Evolutionary conservation across 2,329 filamentous ascomycete species (phyloP).

Genomic region (Phaeosphaeriaceae sp.): DNA sequence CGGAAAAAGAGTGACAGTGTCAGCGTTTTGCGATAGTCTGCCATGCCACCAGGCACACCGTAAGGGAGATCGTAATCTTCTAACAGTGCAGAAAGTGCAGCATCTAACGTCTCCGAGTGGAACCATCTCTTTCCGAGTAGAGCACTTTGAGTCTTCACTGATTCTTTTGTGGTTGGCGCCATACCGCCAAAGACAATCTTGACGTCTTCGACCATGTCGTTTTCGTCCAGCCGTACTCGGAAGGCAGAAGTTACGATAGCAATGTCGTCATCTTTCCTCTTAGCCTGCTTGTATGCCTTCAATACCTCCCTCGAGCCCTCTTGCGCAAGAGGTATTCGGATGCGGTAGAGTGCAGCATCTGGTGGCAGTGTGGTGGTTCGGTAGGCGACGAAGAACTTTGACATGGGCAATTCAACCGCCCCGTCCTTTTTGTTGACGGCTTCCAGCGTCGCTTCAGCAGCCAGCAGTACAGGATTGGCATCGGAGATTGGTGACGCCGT

Average conservation of each 20-base stretch:
- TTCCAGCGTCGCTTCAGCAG: conserved; percentile 78
- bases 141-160: conserved; percentile 74
- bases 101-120: conserved; percentile 81
- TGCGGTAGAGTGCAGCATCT: conserved; percentile 81
- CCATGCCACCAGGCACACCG: conserved; percentile 94
- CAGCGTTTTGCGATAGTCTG: conserved; percentile 87
- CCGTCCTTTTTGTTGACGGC: conserved; percentile 74
- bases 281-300: conserved; percentile 92
- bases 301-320: conserved; percentile 76
- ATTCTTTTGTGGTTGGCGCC: conserved; percentile 85
- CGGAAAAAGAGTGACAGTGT: conserved; percentile 93
- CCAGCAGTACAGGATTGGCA: conserved; percentile 88
- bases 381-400: conserved; percentile 88
- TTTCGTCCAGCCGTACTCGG: conserved; percentile 72
- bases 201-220: conserved; percentile 72
- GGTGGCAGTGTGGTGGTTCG: conserved; percentile 78
- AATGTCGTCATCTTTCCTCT: conserved; percentile 96
- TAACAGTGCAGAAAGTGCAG: conserved; percentile 80
- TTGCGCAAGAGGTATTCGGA: conserved; percentile 76
- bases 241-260: conserved; percentile 92
- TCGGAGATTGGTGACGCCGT: conserved; percentile 96
- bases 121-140: conserved; percentile 79
- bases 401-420: conserved; percentile 69
- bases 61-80: conserved; percentile 86
- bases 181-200: conserved; percentile 92